These are phyloP conservation scores for Sungouiella blattae DNA, from an alignment of 805 yeast genomes.

Conservation along the genomic window DNA sequence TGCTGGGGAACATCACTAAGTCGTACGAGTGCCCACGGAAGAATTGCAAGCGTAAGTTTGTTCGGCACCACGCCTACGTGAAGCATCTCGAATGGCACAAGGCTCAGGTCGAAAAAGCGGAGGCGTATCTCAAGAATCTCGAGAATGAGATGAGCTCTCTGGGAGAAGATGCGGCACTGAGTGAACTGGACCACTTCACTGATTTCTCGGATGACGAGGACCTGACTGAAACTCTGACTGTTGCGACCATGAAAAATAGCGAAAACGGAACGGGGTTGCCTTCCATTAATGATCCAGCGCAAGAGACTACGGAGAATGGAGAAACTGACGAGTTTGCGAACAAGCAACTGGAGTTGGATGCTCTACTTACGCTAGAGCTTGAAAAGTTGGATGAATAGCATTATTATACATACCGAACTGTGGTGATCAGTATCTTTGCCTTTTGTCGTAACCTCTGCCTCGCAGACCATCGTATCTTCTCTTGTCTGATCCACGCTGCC, in stretches of 20 bases:
- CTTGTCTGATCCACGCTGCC: slow-evolving; percentile 11
- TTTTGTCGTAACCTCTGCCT: slow-evolving; percentile 28
- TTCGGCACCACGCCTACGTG: slow-evolving; percentile 10
- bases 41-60: slow-evolving; percentile 9
- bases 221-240: too few species aligned
- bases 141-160: too few species aligned
- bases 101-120: slow-evolving; percentile 27
- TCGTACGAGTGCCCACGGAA: slow-evolving; percentile 9
- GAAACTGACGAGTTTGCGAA: background rate
- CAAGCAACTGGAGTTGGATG: slow-evolving; percentile 3
- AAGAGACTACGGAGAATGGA: background rate
- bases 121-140: slow-evolving; percentile 25
- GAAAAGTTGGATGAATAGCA: background rate
- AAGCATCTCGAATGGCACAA: slow-evolving; percentile 16
- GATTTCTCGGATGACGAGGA: slow-evolving; percentile 2
- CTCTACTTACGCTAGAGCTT: slow-evolving; percentile 1
- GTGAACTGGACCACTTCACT: slow-evolving; percentile 5
- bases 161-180: background rate
- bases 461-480: slow-evolving; percentile 24
- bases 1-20: slow-evolving; percentile 5
- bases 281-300: too few species aligned
- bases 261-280: too few species aligned
- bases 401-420: too few species aligned
- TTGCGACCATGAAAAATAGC: too few species aligned
- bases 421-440: slow-evolving; percentile 21